Base-by-base conservation (phyloP, 352 stramenopile species). In the Pseudoperonospora humuli region DNA sequence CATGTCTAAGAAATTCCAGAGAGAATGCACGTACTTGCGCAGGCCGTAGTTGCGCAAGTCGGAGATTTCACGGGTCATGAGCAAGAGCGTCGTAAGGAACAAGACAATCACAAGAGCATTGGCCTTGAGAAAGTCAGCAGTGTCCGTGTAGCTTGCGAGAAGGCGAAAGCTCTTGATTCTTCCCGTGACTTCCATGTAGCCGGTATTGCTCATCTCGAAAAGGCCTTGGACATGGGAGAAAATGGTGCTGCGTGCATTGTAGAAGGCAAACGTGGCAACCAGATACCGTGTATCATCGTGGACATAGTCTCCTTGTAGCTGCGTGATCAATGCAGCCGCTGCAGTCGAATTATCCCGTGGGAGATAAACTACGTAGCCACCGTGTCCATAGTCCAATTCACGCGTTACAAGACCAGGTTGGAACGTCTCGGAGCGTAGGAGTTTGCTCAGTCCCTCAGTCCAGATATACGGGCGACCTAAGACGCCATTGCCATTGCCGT, bases 1-100 rank as follows among this genome's bases (percentile, higher is more conserved):
- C 42, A 87, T 68, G 19, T 90, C 77, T 3, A 90, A 66, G 7
- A 86, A 11, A 33, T 90, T 90, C 77, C 77, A 90, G 7, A 90
- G 65, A 35, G 73, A 86, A 6, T 90, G 60, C 3, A 84, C 27
- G 46, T 90, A 90, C 49, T 76, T 82, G 10, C 44, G 42, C 10
- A 84, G 15, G 1, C 77, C 77, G 24, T 57, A 65, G 43, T 63
- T 64, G 25, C 56, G 61, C 41, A 85, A 33, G 31, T 84, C 71
- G 1, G 60, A 53, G 14, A 87, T 24, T 42, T 90, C 75, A 20
- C 71, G 67, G 14, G 63, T 70, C 9, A 76, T 28, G 1, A 86
- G 66, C 25, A 64, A 59, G 19, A 86, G 10, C 3, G 68, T 78
- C 15, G 67, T 64, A 25, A 79, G 13, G 1, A 75, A 36, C 25